Conservation (phyloP, 441 rosid species). For the Sinapis alba region DNA sequence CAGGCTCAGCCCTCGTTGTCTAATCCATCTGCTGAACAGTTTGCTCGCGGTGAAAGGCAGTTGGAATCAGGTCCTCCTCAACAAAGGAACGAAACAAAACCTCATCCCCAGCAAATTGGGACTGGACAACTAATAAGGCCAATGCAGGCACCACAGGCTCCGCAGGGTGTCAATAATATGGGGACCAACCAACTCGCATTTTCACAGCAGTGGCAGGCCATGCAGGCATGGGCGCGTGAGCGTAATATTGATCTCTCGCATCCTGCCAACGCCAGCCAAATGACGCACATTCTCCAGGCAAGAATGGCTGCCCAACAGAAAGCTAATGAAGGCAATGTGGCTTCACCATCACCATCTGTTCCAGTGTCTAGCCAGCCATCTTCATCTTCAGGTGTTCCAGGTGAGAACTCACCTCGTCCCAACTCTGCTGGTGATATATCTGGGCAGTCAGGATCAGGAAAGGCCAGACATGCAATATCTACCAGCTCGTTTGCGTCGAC, state of each 20-base stretch:
- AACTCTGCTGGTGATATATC: conserved; percentile 85
- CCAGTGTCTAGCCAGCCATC: conserved; percentile 74
- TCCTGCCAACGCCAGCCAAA: conserved; percentile 89
- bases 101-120: conserved; percentile 52
- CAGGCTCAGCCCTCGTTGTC: conserved; percentile 90
- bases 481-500: conserved; percentile 57
- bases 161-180: conserved; percentile 63
- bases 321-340: conserved; percentile 62
- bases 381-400: conserved; percentile 70
- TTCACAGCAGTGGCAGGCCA: conserved; percentile 82
- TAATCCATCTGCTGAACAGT: conserved; percentile 70
- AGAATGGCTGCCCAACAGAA: conserved; percentile 88
- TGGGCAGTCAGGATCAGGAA: conserved; percentile 82
- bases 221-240: conserved; percentile 96
- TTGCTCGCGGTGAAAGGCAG: conserved; percentile 70
- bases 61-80: conserved; percentile 70
- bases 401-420: conserved; percentile 77
- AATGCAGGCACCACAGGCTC: conserved; percentile 77
- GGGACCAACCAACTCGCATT: conserved; percentile 71
- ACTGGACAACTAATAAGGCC: conserved; percentile 72
- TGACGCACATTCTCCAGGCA: conserved; percentile 85
- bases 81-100: conserved; percentile 68
- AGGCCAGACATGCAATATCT: conserved; percentile 54
- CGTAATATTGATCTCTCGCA: conserved; percentile 84
- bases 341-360: conserved; percentile 57